Percentiles rank a stretch among this genome's conserved stretches.
These are phyloP conservation scores for Apophysomyces trapeziformis DNA, from an alignment of 371 early-diverging fungal genomes.

Conservation along the genomic window DNA sequence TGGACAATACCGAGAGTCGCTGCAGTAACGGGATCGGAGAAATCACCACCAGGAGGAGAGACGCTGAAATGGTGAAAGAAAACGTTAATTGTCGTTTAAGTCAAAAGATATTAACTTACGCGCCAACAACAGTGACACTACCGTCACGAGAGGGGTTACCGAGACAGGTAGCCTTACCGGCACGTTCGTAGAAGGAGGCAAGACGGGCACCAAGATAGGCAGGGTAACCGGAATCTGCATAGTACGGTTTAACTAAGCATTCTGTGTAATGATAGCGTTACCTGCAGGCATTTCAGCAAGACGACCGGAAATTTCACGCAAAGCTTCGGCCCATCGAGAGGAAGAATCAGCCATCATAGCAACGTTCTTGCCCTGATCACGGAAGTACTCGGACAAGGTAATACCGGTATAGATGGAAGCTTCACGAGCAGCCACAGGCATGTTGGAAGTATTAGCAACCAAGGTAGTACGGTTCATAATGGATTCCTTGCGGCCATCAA, in stretches of 20 bases:
- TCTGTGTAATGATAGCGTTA: constrained; percentile 19
- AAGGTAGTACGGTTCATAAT: constrained; percentile 99
- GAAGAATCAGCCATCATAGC: constrained; percentile 99
- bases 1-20: constrained; percentile 99
- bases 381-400: constrained; percentile 99
- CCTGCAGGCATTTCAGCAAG: constrained; percentile 99
- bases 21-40: constrained; percentile 99
- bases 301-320: constrained; percentile 99
- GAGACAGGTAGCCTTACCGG: constrained; percentile 96
- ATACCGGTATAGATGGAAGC: constrained; percentile 99
- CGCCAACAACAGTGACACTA: constrained; percentile 99
- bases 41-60: constrained; percentile 99
- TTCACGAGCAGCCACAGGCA: constrained; percentile 99
- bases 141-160: constrained; percentile 97
- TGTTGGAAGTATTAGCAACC: constrained; percentile 99
- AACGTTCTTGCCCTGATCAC: constrained; percentile 99
- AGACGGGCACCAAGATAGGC: constrained; percentile 99
- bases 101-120: constrained; percentile 53
- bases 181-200: constrained; percentile 99
- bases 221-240: constrained; percentile 96
- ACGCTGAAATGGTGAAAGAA: constrained; percentile 61
- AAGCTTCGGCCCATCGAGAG: constrained; percentile 99
- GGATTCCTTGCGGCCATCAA: constrained; percentile 93
- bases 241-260: constrained; percentile 2
- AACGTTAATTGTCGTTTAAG: neutral